Evolutionary conservation across 345 rosid species (phyloP).

Genomic region (Populus simonii): DNA sequence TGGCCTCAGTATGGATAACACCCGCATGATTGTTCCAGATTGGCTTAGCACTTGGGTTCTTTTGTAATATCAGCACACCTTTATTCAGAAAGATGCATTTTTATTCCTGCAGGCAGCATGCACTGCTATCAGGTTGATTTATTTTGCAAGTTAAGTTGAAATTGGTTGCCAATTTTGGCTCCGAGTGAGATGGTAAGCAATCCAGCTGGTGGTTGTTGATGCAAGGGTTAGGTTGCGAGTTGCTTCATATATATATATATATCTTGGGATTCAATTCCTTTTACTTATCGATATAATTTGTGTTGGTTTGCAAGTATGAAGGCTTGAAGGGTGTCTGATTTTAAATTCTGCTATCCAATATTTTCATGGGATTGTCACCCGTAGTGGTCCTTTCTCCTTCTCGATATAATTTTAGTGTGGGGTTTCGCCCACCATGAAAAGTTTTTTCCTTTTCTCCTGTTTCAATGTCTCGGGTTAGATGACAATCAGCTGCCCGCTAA

Average conservation of each 20-base stretch:
- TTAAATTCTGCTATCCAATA: neutral
- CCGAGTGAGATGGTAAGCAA: too few relatives aligned
- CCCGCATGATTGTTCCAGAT: neutral
- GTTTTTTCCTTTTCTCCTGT: neutral
- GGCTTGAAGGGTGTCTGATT: neutral
- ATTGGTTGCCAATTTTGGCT: too few relatives aligned
- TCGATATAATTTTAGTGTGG: neutral
- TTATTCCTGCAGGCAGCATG: neutral
- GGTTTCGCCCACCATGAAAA: neutral
- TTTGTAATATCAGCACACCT: neutral
- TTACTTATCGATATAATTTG: too few relatives aligned
- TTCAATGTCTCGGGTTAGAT: neutral
- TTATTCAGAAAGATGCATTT: neutral
- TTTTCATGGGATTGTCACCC: neutral
- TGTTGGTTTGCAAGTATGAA: neutral
- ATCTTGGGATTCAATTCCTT: neutral
- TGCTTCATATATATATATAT: neutral
- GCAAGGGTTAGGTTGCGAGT: neutral
- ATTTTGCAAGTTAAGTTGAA: too few relatives aligned
- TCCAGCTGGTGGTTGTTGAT: neutral
- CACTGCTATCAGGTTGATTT: neutral
- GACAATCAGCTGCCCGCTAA: slow-evolving; percentile 1
- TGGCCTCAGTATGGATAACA: neutral
- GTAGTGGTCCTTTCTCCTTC: neutral
- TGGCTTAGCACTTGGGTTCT: neutral